These are phyloP conservation scores for Sapria himalayana DNA, from an alignment of 345 rosid species.

Conservation along the genomic window DNA sequence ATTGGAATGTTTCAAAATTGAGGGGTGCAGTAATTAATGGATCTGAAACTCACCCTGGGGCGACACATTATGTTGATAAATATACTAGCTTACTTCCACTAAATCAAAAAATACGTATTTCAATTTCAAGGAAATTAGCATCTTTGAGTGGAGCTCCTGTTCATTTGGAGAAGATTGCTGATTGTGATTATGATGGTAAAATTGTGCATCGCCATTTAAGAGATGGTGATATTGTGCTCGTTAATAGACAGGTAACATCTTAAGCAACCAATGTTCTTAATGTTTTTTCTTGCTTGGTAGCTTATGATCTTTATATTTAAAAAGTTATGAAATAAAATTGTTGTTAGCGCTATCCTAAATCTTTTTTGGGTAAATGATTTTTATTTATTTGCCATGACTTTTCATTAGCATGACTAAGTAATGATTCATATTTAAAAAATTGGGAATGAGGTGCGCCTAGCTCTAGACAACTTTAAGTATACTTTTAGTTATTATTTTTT, in stretches of 20 bases:
- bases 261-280: too few relatives aligned
- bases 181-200: slow-evolving; percentile 58
- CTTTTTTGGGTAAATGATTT: too few relatives aligned
- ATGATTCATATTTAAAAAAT: too few relatives aligned
- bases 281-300: too few relatives aligned
- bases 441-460: too few relatives aligned
- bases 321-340: too few relatives aligned
- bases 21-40: slow-evolving; percentile 75
- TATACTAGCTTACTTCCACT: slow-evolving; percentile 31
- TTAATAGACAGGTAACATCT: slow-evolving; percentile 97
- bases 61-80: slow-evolving; percentile 72
- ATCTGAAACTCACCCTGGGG: slow-evolving; percentile 73
- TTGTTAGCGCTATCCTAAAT: too few relatives aligned
- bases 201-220: slow-evolving; percentile 63
- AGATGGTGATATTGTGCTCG: slow-evolving; percentile 92
- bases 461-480: too few relatives aligned
- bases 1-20: slow-evolving; percentile 59
- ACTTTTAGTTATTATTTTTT: too few relatives aligned
- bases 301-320: too few relatives aligned
- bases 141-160: slow-evolving; percentile 54
- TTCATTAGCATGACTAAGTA: too few relatives aligned
- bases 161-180: slow-evolving; percentile 38
- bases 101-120: slow-evolving; percentile 28
- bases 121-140: slow-evolving; percentile 53
- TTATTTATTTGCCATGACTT: too few relatives aligned